A percentile compares a stretch with the other conserved stretches of the same genome.
phyloP scores from a whole-genome alignment of 495 filamentous ascomycete species.

The Rhypophila decipiens region DNA sequence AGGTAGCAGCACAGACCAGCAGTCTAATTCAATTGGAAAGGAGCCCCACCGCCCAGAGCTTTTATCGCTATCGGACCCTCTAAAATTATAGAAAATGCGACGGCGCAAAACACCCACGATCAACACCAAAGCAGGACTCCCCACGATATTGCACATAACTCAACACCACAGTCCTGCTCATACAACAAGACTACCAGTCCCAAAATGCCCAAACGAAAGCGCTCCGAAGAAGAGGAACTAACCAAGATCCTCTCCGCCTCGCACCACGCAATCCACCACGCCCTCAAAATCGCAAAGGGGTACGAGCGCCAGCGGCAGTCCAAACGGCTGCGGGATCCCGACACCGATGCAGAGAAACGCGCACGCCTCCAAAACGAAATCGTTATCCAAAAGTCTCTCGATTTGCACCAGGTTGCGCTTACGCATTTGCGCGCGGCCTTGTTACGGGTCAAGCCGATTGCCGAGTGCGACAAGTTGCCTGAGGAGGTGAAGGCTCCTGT shows the following conservation, averaged over 20 bases:
- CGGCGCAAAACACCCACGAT: too few species aligned
- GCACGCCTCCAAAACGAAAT: constrained; percentile 65
- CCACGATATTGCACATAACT: too few species aligned
- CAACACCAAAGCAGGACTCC: too few species aligned
- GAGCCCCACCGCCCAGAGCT: too few species aligned
- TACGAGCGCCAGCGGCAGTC: constrained; percentile 87
- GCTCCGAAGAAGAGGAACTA: constrained; percentile 32
- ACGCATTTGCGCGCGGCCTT: constrained; percentile 70
- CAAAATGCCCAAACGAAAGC: constrained; percentile 44
- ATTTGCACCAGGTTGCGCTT: constrained; percentile 58
- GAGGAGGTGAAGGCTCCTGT: constrained; percentile 45
- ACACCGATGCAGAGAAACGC: constrained; percentile 42
- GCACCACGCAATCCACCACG: constrained; percentile 55
- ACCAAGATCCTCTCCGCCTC: constrained; percentile 52
- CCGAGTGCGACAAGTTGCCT: constrained; percentile 40
- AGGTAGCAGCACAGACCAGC: too few species aligned
- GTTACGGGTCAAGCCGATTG: constrained; percentile 64
- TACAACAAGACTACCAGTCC: not conserved
- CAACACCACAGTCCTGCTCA: too few species aligned
- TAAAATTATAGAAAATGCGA: too few species aligned
- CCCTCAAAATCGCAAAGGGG: constrained; percentile 72
- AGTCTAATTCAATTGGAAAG: too few species aligned
- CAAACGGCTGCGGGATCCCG: constrained; percentile 64
- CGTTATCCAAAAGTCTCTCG: constrained; percentile 64
- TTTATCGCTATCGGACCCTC: too few species aligned